A percentile compares a stretch with the other conserved stretches of the same genome.
phyloP scores from a whole-genome alignment of 768 basidiomycete genomes.

The Suillus brevipes region DNA sequence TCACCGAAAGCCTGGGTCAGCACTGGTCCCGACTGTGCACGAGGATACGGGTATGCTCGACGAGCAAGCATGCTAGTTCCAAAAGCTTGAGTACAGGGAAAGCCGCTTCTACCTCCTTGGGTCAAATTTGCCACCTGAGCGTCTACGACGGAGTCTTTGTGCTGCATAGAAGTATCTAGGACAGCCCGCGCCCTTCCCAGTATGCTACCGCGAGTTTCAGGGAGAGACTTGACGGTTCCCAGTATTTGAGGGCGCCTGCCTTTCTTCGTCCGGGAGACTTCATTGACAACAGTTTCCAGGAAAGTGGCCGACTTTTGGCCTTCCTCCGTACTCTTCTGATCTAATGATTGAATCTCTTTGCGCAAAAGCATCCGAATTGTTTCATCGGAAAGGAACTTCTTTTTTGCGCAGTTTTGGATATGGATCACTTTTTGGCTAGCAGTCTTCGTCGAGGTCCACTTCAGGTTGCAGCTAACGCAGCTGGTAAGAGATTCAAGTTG shows the following conservation, averaged over 20 bases:
- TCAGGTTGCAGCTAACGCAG: slow-evolving; percentile 64
- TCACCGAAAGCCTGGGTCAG: slow-evolving; percentile 42
- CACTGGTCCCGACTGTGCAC: slow-evolving; percentile 13
- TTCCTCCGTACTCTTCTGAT: slow-evolving; percentile 17
- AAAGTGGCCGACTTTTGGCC: slow-evolving; percentile 41
- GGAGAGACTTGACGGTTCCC: slow-evolving; percentile 47
- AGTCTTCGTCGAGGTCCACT: slow-evolving; percentile 73
- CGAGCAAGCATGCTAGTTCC: slow-evolving; percentile 30
- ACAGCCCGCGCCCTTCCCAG: slow-evolving; percentile 39
- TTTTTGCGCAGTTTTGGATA: slow-evolving; percentile 68
- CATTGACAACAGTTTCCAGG: slow-evolving; percentile 53
- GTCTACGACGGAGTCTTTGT: not conserved
- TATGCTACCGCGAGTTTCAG: slow-evolving; percentile 46
- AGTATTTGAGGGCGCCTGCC: slow-evolving; percentile 36
- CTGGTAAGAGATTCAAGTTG: slow-evolving; percentile 49
- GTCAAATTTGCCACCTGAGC: slow-evolving; percentile 13
- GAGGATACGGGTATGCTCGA: slow-evolving; percentile 1
- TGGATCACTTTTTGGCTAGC: slow-evolving; percentile 63
- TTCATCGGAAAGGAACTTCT: slow-evolving; percentile 49
- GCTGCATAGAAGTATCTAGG: slow-evolving; percentile 22
- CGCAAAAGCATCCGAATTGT: slow-evolving; percentile 55
- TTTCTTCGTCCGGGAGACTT: slow-evolving; percentile 48
- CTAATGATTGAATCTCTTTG: slow-evolving; percentile 42
- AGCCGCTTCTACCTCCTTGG: slow-evolving; percentile 5
- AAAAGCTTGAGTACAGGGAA: slow-evolving; percentile 35